phyloP scores from a whole-genome alignment of 169 alveolate genomes.

The Plasmodium coatneyi region DNA sequence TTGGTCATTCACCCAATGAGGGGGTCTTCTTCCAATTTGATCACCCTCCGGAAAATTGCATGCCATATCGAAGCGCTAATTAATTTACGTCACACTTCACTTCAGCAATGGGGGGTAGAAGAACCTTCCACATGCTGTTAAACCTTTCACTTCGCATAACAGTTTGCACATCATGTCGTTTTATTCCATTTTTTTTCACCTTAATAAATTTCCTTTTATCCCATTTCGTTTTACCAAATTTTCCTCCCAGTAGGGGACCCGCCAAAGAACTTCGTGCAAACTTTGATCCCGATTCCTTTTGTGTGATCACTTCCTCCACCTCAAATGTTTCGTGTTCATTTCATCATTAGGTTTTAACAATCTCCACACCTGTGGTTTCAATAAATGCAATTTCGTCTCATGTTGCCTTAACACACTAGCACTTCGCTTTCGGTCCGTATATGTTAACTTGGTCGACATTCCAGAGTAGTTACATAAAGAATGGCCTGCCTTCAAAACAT shows the following conservation, averaged over 20 bases:
- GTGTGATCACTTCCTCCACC: slow-evolving; percentile 81
- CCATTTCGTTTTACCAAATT: not conserved
- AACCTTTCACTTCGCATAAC: not conserved
- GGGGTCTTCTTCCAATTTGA: not conserved
- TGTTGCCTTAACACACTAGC: slow-evolving; percentile 22
- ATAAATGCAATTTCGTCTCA: slow-evolving; percentile 76
- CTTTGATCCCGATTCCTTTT: not conserved
- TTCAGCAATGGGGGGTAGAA: not conserved
- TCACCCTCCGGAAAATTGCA: not conserved
- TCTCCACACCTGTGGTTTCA: slow-evolving; percentile 88
- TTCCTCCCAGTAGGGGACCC: not conserved
- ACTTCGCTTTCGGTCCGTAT: slow-evolving; percentile 12
- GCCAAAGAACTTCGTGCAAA: not conserved
- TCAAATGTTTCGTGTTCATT: slow-evolving; percentile 85
- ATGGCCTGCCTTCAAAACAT: slow-evolving; percentile 74
- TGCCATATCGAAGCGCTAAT: not conserved
- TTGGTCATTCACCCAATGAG: not conserved
- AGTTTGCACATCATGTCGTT: not conserved
- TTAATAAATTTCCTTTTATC: not conserved
- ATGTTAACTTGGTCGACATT: slow-evolving; percentile 11
- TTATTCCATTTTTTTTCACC: not conserved
- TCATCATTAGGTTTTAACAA: slow-evolving; percentile 88
- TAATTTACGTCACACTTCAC: not conserved
- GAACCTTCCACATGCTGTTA: not conserved
- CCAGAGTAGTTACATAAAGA: slow-evolving; percentile 69